A percentile compares a stretch with the other conserved stretches of the same genome.
These are phyloP conservation scores for Penicillium arizonense DNA, from an alignment of 495 filamentous ascomycete genomes.

Conservation along the genomic window DNA sequence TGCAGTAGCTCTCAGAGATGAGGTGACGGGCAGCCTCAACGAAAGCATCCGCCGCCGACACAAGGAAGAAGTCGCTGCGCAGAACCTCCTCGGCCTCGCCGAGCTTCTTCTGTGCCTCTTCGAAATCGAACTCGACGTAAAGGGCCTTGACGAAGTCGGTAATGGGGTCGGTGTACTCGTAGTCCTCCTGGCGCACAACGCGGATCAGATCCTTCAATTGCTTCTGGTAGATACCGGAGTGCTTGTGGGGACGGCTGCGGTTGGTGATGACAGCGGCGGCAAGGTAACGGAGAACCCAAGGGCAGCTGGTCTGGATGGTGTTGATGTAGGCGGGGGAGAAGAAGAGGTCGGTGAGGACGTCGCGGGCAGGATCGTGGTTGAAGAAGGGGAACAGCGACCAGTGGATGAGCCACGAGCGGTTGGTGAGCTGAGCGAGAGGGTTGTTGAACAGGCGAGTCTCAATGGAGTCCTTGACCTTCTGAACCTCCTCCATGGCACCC, in stretches of 20 bases:
- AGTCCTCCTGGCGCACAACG: conserved; percentile 91
- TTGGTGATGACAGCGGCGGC: conserved; percentile 95
- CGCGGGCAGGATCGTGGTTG: conserved; percentile 90
- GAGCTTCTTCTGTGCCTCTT: conserved; percentile 93
- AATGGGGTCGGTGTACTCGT: conserved; percentile 95
- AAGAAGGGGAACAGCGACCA: conserved; percentile 99
- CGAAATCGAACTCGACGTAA: conserved; percentile 97
- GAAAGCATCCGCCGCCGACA: conserved; percentile 79
- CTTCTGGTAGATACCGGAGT: conserved; percentile 84
- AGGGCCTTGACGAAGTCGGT: conserved; percentile 95
- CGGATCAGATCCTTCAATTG: conserved; percentile 96
- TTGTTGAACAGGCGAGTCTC: conserved; percentile 92
- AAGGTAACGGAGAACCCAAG: conserved; percentile 95
- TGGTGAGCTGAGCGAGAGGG: conserved; percentile 87
- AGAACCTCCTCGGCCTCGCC: conserved; percentile 88
- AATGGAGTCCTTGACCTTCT: conserved; percentile 89
- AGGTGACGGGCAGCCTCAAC: conserved; percentile 92
- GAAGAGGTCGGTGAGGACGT: conserved; percentile 89
- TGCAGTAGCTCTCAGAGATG: conserved; percentile 98
- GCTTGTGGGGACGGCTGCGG: conserved; percentile 77
- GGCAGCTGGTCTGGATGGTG: conserved; percentile 96
- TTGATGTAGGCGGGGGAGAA: conserved; percentile 97
- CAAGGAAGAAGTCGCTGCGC: conserved; percentile 93
- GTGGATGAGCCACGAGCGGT: conserved; percentile 96
- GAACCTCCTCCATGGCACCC: conserved; percentile 89